Conservation (phyloP, 1,284 basidiomycete species). For the Puccinia sorghi region DNA sequence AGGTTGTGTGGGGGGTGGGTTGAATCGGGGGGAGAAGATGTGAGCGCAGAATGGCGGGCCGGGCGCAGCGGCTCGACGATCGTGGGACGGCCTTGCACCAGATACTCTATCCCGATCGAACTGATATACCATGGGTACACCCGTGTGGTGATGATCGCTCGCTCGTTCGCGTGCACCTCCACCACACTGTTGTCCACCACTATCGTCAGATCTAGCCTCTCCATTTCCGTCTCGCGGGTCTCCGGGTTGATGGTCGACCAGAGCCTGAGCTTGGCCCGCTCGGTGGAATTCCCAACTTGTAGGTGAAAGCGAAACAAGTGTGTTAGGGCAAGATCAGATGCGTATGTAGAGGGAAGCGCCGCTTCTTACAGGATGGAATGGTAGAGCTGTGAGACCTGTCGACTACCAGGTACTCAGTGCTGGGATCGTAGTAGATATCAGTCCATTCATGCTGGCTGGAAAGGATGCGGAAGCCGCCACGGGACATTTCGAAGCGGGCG, state of each 20-base stretch:
- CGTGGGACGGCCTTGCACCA: conserved; percentile 28
- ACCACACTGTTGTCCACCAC: conserved; percentile 56
- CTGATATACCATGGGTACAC: conserved; percentile 53
- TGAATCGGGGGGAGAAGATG: not conserved
- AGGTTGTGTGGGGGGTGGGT: not conserved
- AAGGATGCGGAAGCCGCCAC: conserved; percentile 52
- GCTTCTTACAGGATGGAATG: conserved; percentile 52
- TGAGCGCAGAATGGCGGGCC: not conserved
- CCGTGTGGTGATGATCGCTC: conserved; percentile 56
- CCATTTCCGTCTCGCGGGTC: not conserved
- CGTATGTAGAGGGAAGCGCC: not conserved
- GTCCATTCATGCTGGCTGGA: conserved; percentile 54
- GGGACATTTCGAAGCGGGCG: conserved; percentile 11
- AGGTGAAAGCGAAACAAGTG: not conserved
- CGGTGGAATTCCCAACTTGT: conserved; percentile 51
- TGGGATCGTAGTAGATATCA: conserved; percentile 52
- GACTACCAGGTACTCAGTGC: conserved; percentile 51
- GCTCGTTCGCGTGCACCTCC: conserved; percentile 58
- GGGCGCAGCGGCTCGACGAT: conserved; percentile 12
- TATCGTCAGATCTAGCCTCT: conserved; percentile 54
- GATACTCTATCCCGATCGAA: conserved; percentile 10
- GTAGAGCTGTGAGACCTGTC: conserved; percentile 50
- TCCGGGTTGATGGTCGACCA: conserved; percentile 51
- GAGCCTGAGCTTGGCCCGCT: conserved; percentile 53
- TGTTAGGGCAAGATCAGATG: not conserved